Base-by-base conservation (phyloP, 2,329 filamentous ascomycete genomes). In the Aspergillus persii region DNA sequence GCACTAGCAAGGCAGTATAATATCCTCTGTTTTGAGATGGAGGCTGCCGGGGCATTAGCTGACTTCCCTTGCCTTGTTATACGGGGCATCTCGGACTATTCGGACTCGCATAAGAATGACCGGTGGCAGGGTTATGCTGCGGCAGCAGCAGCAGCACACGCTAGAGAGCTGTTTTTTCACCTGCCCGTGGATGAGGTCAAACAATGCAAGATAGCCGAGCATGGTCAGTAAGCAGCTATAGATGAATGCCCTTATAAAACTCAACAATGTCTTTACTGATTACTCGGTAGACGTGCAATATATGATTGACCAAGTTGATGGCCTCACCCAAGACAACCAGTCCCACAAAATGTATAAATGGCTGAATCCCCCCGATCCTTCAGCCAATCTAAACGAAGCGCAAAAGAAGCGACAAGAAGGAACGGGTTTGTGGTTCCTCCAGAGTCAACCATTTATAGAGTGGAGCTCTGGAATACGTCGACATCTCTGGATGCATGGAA, bases 111-210 rank as follows among this genome's bases (percentile, higher is more conserved):
- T 11, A 64, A 64, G 33, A 57, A 53, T 11, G 41, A 60, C 12
- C 4, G 47, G n/a, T 64, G 58, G 60, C 57, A 64, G 23, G 58
- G 54, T 15, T 65, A 64, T 56, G 61, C 65, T 18, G 66, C 66
- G 1, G 11, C 60, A 1, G 58, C 50, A 39, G 64, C 63, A 3
- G 60, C 61, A 12, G 60, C 56, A 23, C 61, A 63, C 53, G n/a
- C 65, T 1, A 68, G 66, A 27, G 64, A 65, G 15, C 41, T 46
- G 18, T 26, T 46, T 9, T 36, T 7, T 36, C 33, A 9, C 8
- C 33, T 36, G 33, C 33, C 8, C 1, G 33, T 36, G 33, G 3
- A 7, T 36, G 33, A 36, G 11, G 33, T 36, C 33, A 7, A 36
- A 9, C 33, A 36, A 36, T 31, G 18, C 18, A 23, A 23, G 18